Evolutionary conservation across 495 filamentous ascomycete genomes (phyloP), one percentile per base, ranked within the genome.

Genomic region (Penicillium nucicola): DNA sequence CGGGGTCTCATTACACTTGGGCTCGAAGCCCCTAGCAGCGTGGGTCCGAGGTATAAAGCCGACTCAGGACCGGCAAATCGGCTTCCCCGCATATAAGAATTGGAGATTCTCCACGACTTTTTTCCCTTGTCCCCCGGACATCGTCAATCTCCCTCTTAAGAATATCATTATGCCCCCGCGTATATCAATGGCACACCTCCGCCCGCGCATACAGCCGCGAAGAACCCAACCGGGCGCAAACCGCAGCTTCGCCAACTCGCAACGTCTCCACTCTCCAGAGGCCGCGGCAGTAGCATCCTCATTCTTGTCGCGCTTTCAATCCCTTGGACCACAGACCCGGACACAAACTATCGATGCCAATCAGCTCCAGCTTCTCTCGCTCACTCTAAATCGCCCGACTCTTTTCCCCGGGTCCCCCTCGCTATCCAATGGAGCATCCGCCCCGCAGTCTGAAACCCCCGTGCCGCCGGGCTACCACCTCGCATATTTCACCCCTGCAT

Each of bases 381-480:
- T 81, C 11, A 82, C 79, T 0, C 70, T 85, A 4, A 75, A 76
- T 20, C 75, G 77, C 2, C 67, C 71, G 3, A 61, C 66, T 12
- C 67, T 78, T 15, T 67, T 67, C 49, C 50, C 61, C 3, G 40
- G 36, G 30, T 50, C 67, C 3, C 53, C 66, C 0, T 48, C 69
- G 8, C 62, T 77, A 1, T 58, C 71, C 32, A 52, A 63, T 39
- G 48, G 57, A n/a, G 46, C 65, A 7, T 46, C 66, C 2, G 17
- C 52, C 4, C 48, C 56, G 6, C 36, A 64, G 0, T 30, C 52
- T 9, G 70, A 71, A 23, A 78, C 78, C 4, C 65, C 69, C 0
- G 49, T 89, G 1, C 85, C 84, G 0, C 75, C 79, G 2, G 87
- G 84, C 9, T 84, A 90, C 62, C 87, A 92, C 55, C 71, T 89